A percentile compares a stretch with the other conserved stretches of the same genome.
These are phyloP conservation scores for Scheffersomyces parashehatae DNA, from an alignment of 1,139 yeast species.

Conservation along the genomic window DNA sequence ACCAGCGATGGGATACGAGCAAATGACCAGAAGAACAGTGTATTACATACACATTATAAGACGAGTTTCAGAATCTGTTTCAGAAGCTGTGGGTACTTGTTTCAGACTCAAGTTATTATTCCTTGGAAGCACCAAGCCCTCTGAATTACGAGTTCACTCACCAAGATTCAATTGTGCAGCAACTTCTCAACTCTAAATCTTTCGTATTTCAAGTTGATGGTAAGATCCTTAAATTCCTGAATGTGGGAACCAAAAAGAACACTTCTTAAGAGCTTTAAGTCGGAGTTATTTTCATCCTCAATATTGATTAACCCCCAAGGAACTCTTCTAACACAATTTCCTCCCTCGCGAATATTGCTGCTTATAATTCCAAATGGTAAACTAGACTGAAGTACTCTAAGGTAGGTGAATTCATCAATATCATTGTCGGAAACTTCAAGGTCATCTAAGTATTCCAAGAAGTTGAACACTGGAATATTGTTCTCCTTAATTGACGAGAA, in stretches of 20 bases:
- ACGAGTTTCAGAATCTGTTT: too few relatives aligned
- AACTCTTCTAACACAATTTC: slow-evolving; percentile 7
- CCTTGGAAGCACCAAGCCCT: too few relatives aligned
- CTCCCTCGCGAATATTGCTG: slow-evolving; percentile 6
- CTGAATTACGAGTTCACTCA: too few relatives aligned
- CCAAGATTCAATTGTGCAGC: background rate
- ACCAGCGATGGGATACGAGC: too few relatives aligned
- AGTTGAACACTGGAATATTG: slow-evolving; percentile 52
- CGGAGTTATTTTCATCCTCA: slow-evolving; percentile 9
- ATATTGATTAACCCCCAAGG: slow-evolving; percentile 14
- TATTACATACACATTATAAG: too few relatives aligned
- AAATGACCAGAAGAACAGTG: too few relatives aligned
- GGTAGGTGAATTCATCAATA: slow-evolving; percentile 9
- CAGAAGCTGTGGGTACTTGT: too few relatives aligned
- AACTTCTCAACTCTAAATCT: slow-evolving; percentile 10
- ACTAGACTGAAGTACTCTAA: slow-evolving; percentile 7
- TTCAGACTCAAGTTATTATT: too few relatives aligned
- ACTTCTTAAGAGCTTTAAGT: slow-evolving; percentile 11
- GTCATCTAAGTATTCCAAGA: slow-evolving; percentile 17
- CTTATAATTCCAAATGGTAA: slow-evolving; percentile 15
- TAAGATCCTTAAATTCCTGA: slow-evolving; percentile 16
- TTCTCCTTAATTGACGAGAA: slow-evolving; percentile 42
- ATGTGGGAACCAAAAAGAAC: slow-evolving; percentile 15
- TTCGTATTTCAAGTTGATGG: slow-evolving; percentile 14
- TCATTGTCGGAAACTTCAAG: slow-evolving; percentile 2